phyloP scores from a whole-genome alignment of 306 rosid species.

The Quercus engelmannii region DNA sequence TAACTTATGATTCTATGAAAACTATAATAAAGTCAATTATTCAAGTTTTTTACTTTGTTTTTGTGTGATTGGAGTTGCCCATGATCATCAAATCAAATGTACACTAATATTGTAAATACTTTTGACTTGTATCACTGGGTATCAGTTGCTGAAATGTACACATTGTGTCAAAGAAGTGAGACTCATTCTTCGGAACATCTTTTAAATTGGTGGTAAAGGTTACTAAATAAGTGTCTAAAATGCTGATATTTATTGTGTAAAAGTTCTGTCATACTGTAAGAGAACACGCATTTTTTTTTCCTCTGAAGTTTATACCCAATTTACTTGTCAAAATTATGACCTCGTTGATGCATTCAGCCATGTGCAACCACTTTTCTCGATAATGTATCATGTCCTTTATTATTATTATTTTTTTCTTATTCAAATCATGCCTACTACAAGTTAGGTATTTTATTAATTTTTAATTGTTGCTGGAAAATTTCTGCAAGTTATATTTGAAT shows the following conservation, averaged over 20 bases:
- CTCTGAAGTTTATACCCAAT: not conserved
- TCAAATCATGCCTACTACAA: not conserved
- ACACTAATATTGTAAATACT: not conserved
- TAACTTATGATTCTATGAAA: not conserved
- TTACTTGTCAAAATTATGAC: not conserved
- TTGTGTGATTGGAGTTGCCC: no score
- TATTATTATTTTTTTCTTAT: not conserved
- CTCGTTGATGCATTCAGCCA: not conserved
- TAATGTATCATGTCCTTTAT: no score
- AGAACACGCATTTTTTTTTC: not conserved
- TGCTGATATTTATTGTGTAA: not conserved
- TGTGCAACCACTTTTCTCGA: not conserved
- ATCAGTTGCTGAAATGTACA: not conserved
- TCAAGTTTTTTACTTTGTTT: no score
- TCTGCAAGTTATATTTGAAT: not conserved
- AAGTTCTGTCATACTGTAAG: not conserved
- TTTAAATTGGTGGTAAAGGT: not conserved
- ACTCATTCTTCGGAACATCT: not conserved
- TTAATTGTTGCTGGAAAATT: not conserved
- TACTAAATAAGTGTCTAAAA: not conserved
- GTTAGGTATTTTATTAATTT: not conserved
- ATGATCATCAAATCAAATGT: not conserved
- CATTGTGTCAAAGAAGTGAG: not conserved
- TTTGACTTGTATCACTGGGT: not conserved
- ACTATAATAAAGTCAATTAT: no score